These are phyloP conservation scores for Urtica urens DNA, from an alignment of 306 rosid species.

Conservation along the genomic window DNA sequence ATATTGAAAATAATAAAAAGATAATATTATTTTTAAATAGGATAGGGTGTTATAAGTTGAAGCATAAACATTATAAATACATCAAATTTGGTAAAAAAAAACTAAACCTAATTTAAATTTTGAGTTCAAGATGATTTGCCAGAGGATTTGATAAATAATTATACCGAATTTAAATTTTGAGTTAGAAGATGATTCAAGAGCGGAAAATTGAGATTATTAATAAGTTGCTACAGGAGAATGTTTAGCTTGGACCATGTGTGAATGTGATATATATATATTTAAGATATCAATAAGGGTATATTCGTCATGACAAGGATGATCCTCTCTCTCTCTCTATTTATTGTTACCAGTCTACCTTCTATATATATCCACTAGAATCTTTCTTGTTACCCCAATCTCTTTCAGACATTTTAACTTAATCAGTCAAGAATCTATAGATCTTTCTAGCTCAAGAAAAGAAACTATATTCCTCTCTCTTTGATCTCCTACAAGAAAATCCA, in stretches of 20 bases:
- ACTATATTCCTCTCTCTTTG: not conserved
- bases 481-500: not conserved
- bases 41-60: too few relatives aligned
- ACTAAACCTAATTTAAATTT: too few relatives aligned
- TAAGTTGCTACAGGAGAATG: not conserved
- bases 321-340: not conserved
- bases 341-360: not conserved
- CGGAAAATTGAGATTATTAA: too few relatives aligned
- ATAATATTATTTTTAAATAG: too few relatives aligned
- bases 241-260: not conserved
- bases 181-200: too few relatives aligned
- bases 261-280: not conserved
- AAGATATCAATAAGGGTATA: not conserved
- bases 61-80: too few relatives aligned
- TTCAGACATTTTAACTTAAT: not conserved
- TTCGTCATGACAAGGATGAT: not conserved
- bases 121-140: too few relatives aligned
- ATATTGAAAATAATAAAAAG: too few relatives aligned
- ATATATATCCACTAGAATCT: conserved; percentile 3
- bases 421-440: not conserved
- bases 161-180: too few relatives aligned
- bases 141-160: too few relatives aligned
- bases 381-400: not conserved
- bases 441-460: not conserved
- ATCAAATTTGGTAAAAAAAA: too few relatives aligned